A percentile compares a stretch with the other conserved stretches of the same genome.
Conservation (phyloP, 106 monocot species). For the Acorus gramineus region DNA sequence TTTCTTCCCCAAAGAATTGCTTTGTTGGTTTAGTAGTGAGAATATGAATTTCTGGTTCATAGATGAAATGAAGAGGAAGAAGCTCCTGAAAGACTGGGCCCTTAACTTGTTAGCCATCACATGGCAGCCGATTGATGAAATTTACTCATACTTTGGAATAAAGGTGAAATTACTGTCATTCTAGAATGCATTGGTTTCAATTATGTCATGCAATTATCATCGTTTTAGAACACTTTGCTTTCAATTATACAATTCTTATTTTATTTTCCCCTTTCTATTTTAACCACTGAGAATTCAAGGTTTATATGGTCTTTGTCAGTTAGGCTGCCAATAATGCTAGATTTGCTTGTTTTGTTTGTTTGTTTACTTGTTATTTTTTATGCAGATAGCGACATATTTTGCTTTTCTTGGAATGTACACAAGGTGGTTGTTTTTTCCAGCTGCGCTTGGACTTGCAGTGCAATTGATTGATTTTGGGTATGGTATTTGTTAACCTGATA, state of each 20-base stretch:
- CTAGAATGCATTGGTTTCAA: too few species aligned
- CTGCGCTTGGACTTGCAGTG: slow-evolving; percentile 64
- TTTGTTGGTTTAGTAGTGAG: too few species aligned
- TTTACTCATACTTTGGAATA: slow-evolving; percentile 78
- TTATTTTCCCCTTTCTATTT: too few species aligned
- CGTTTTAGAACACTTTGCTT: too few species aligned
- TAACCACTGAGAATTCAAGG: too few species aligned
- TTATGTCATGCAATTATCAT: too few species aligned
- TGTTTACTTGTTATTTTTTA: slow-evolving; percentile 3
- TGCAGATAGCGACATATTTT: slow-evolving; percentile 91
- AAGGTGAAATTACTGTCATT: slow-evolving; percentile 30
- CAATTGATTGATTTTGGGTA: slow-evolving; percentile 90
- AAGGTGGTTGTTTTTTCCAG: slow-evolving; percentile 77
- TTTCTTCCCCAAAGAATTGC: too few species aligned
- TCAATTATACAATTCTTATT: too few species aligned
- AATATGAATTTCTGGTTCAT: neutral
- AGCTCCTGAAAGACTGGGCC: slow-evolving; percentile 64
- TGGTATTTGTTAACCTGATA: neutral
- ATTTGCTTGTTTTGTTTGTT: neutral
- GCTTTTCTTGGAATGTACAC: slow-evolving; percentile 94
- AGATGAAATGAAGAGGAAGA: slow-evolving; percentile 75
- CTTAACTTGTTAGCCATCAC: slow-evolving; percentile 85
- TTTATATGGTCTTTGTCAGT: too few species aligned
- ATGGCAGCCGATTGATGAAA: slow-evolving; percentile 88
- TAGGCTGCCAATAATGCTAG: neutral